These are phyloP conservation scores for Colletotrichum lupini DNA, from an alignment of 2,329 filamentous ascomycete genomes.

Conservation along the genomic window DNA sequence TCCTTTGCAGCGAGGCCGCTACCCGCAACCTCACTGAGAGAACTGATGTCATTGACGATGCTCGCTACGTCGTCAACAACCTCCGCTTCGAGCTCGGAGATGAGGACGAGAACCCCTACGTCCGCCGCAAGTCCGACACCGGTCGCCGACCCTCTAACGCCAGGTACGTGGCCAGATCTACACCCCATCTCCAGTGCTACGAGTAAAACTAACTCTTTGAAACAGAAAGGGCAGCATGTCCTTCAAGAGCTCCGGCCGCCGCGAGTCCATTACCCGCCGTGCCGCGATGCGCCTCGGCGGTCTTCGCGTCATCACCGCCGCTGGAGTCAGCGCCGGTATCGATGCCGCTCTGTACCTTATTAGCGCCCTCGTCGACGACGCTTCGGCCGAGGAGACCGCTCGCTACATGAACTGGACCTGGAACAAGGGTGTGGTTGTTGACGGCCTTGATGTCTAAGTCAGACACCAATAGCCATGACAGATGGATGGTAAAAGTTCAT, in stretches of 20 bases:
- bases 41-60: constrained; percentile 84
- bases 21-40: constrained; percentile 78
- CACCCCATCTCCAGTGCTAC: background rate
- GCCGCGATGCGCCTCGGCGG: constrained; percentile 78
- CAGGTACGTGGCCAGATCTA: constrained; percentile 56
- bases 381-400: constrained; percentile 80
- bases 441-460: constrained; percentile 82
- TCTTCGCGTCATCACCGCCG: constrained; percentile 81
- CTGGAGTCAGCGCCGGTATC: constrained; percentile 82
- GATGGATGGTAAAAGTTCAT: constrained; percentile 34
- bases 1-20: constrained; percentile 79
- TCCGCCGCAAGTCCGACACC: constrained; percentile 78
- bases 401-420: constrained; percentile 83
- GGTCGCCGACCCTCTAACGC: constrained; percentile 70
- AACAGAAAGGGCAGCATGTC: constrained; percentile 85
- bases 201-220: constrained; percentile 4
- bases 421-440: constrained; percentile 86
- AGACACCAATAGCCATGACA: constrained; percentile 34
- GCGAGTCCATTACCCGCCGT: constrained; percentile 84
- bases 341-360: constrained; percentile 89
- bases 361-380: constrained; percentile 82
- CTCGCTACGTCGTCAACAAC: constrained; percentile 90
- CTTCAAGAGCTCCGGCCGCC: constrained; percentile 80
- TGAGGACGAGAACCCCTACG: constrained; percentile 85
- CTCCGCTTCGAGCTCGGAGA: constrained; percentile 86